These are phyloP conservation scores for Scheffersomyces titani DNA, from an alignment of 1,139 yeast species.

Conservation along the genomic window DNA sequence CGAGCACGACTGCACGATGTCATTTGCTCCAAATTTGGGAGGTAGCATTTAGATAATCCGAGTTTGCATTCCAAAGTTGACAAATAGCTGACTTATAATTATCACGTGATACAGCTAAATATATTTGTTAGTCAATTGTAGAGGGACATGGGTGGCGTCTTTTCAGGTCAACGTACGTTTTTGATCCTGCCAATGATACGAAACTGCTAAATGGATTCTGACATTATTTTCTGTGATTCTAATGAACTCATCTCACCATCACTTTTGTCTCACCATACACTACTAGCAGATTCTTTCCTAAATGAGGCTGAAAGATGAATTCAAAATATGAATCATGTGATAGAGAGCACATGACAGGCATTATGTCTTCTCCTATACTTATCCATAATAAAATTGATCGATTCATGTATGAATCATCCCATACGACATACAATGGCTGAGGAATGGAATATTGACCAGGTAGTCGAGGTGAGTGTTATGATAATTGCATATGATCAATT, in stretches of 20 bases:
- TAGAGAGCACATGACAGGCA: not conserved
- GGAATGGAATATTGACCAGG: slow-evolving; percentile 13
- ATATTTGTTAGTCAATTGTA: no score
- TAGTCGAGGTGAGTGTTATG: slow-evolving; percentile 9
- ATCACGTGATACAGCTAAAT: no score
- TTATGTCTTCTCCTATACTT: not conserved
- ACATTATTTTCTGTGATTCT: no score
- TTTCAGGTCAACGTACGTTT: no score
- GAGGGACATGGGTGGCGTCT: no score
- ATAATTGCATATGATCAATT: not conserved
- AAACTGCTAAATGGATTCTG: no score
- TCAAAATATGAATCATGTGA: not conserved
- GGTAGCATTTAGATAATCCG: no score
- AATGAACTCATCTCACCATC: no score
- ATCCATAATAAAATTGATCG: no score
- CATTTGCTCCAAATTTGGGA: no score
- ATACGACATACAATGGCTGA: slow-evolving; percentile 5
- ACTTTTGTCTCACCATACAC: no score
- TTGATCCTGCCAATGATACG: no score
- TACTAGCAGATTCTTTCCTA: not conserved
- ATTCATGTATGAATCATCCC: not conserved
- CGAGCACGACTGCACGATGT: not conserved
- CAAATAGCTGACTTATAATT: not conserved
- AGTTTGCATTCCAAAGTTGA: not conserved
- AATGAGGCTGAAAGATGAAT: not conserved